phyloP scores from a whole-genome alignment of 768 basidiomycete species.

The Auricularia sp. region DNA sequence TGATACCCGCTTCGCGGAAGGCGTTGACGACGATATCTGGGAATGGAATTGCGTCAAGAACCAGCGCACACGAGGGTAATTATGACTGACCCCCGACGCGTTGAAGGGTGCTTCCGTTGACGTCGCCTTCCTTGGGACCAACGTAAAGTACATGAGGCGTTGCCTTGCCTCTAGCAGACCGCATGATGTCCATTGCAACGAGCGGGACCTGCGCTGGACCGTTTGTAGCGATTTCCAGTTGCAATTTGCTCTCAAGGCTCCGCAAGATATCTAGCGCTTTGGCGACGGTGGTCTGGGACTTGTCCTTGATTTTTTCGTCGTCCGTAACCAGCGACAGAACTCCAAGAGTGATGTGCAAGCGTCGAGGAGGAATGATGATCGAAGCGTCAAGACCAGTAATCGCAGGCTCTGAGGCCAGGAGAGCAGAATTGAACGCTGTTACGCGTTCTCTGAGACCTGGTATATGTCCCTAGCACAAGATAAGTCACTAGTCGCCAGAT shows the following conservation, averaged over 20 bases:
- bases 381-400: constrained; percentile 47
- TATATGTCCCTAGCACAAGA: constrained; percentile 11
- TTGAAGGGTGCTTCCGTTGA: constrained; percentile 21
- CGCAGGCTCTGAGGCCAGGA: constrained; percentile 20
- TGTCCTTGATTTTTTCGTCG: constrained; percentile 6
- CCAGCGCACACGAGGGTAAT: not conserved
- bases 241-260: constrained; percentile 16
- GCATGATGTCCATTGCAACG: constrained; percentile 40
- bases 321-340: constrained; percentile 47
- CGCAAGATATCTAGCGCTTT: constrained; percentile 18
- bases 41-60: constrained; percentile 10
- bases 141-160: constrained; percentile 48
- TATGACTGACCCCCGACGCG: constrained; percentile 25
- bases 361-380: constrained; percentile 45
- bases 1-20: constrained; percentile 22
- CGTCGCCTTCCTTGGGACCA: constrained; percentile 32
- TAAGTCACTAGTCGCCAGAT: not conserved
- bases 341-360: constrained; percentile 67
- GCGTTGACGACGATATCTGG: too few relatives aligned
- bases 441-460: constrained; percentile 18
- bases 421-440: constrained; percentile 17
- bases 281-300: constrained; percentile 10
- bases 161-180: constrained; percentile 22
- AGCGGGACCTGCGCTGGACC: constrained; percentile 31
- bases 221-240: constrained; percentile 31